Conservation (phyloP, 2,329 filamentous ascomycete genomes). For the Epichloe uncinata region DNA sequence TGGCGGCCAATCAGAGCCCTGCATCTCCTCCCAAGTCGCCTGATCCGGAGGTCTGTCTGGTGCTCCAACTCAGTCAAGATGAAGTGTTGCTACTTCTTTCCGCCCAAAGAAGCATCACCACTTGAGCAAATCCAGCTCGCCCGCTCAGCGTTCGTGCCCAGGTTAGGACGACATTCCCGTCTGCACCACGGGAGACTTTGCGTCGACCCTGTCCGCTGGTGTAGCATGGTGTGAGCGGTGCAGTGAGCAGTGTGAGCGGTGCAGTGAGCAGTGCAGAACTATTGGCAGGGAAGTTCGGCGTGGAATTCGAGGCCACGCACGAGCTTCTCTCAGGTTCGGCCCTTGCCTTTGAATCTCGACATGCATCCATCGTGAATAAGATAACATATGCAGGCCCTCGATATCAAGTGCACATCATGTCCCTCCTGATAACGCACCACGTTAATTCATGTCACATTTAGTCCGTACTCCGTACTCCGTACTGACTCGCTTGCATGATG, state of each 20-base stretch:
- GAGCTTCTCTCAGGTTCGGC: background rate
- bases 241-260: no score
- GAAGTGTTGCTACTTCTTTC: no score
- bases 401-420: background rate
- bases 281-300: background rate
- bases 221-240: background rate
- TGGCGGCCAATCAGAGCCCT: constrained; percentile 13
- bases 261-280: background rate
- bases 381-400: background rate
- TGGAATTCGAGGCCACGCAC: background rate
- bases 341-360: background rate
- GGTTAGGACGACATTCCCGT: no score
- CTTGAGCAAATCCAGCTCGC: no score
- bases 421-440: background rate
- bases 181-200: no score
- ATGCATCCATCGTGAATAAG: background rate
- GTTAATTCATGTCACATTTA: background rate
- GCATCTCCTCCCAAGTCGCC: constrained; percentile 10
- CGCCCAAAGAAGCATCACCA: no score
- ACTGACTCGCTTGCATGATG: no score
- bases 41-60: constrained; percentile 9
- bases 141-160: no score
- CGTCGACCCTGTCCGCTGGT: background rate
- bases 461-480: no score
- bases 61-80: no score